Conservation (phyloP, 352 stramenopile genomes). For the Blastocystis sp. region DNA sequence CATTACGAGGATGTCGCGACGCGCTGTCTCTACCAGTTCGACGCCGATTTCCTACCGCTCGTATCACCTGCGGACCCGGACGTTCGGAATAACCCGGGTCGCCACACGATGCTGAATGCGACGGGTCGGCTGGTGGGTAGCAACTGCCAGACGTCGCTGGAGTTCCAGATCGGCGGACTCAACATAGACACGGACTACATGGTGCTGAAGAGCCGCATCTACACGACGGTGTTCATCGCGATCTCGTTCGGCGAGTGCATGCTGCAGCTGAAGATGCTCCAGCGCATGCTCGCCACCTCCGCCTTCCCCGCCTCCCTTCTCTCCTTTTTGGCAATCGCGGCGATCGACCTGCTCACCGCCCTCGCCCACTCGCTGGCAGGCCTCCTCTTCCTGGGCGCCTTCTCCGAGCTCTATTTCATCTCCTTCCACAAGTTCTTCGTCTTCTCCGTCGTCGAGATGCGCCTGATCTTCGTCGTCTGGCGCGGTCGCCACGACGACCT, state of each 20-base stretch:
- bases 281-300: neutral
- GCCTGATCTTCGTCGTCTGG: conserved; percentile 48
- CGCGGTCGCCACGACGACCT: neutral
- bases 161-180: neutral
- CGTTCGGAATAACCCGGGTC: conserved; percentile 68
- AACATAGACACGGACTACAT: conserved; percentile 47
- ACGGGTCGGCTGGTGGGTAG: neutral
- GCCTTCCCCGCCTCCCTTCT: conserved; percentile 13
- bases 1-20: neutral
- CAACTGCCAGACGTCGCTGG: conserved; percentile 17
- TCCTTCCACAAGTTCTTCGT: conserved; percentile 46
- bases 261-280: neutral
- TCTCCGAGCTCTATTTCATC: conserved; percentile 40
- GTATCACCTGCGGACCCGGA: neutral
- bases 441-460: conserved; percentile 60
- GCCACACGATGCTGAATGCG: conserved; percentile 3
- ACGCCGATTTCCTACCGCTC: conserved; percentile 73
- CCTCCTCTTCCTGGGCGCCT: conserved; percentile 41
- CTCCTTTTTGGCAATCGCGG: neutral
- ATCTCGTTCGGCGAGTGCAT: conserved; percentile 8
- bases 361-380: conserved; percentile 4
- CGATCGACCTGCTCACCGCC: conserved; percentile 33
- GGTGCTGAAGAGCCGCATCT: conserved; percentile 16
- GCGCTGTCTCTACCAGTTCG: conserved; percentile 76
- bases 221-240: neutral